These are phyloP conservation scores for Suhomyces kunorum DNA, from an alignment of 1,139 yeast species.

Conservation along the genomic window DNA sequence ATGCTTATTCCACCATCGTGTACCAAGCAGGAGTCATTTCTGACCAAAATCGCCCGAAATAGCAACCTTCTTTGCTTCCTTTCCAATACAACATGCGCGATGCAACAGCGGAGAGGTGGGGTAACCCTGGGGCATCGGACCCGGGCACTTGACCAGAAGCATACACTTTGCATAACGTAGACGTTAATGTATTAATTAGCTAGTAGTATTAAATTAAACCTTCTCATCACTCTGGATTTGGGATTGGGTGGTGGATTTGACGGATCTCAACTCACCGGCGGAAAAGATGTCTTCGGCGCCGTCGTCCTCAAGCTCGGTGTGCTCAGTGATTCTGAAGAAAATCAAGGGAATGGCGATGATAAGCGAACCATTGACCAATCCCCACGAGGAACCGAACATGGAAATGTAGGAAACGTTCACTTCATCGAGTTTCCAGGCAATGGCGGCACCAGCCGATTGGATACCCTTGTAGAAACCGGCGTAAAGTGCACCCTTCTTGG, in stretches of 20 bases:
- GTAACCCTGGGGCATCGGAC: background rate
- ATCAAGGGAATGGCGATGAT: conserved; percentile 32
- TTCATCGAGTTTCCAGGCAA: conserved; percentile 62
- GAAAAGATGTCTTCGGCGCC: conserved; percentile 23
- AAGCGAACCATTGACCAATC: conserved; percentile 51
- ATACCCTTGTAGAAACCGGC: conserved; percentile 65
- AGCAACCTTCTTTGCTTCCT: no score
- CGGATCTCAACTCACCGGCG: conserved; percentile 28
- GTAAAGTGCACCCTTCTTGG: conserved; percentile 56
- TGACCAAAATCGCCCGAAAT: no score
- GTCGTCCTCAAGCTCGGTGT: conserved; percentile 45
- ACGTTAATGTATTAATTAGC: conserved; percentile 1
- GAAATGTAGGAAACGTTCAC: conserved; percentile 39
- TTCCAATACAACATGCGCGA: no score
- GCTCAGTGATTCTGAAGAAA: conserved; percentile 46
- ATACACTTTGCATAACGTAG: background rate
- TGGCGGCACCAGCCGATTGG: conserved; percentile 65
- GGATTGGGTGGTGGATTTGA: conserved; percentile 8
- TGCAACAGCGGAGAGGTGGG: conserved; percentile 1
- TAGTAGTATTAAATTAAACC: conserved; percentile 6
- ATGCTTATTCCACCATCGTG: no score
- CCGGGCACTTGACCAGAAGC: background rate
- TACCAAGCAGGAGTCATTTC: no score
- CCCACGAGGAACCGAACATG: conserved; percentile 60
- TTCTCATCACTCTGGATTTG: conserved; percentile 4